Evolutionary conservation across 2,329 filamentous ascomycete genomes (phyloP).

Genomic region (Plenodomus tracheiphilus): DNA sequence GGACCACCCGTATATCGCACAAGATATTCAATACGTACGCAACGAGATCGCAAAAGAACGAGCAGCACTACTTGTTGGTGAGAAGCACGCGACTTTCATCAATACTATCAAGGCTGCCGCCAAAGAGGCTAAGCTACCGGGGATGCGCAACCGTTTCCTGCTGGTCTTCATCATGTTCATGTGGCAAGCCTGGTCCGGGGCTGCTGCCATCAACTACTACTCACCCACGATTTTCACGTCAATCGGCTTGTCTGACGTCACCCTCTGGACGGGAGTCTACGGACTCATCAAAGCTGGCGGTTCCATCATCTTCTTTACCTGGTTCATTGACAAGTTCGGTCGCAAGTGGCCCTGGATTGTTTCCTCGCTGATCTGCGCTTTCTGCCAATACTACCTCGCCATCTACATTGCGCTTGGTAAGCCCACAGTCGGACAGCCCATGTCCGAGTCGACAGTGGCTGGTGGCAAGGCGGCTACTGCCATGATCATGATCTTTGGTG

Average conservation of each 20-base stretch:
- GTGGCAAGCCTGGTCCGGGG: constrained; percentile 41
- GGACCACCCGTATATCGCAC: constrained; percentile 46
- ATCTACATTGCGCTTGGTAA: constrained; percentile 43
- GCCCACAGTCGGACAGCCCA: constrained; percentile 28
- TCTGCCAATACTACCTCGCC: constrained; percentile 45
- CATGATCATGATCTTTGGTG: constrained; percentile 48
- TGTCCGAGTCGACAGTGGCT: constrained; percentile 38
- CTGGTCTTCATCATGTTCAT: constrained; percentile 48
- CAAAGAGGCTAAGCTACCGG: constrained; percentile 34
- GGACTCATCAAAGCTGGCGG: constrained; percentile 44
- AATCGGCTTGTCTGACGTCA: constrained; percentile 41
- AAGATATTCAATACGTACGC: constrained; percentile 40
- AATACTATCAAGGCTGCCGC: constrained; percentile 36
- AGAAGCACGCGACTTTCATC: constrained; percentile 30
- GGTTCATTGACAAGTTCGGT: constrained; percentile 44
- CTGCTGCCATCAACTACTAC: constrained; percentile 45
- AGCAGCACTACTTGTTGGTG: constrained; percentile 27
- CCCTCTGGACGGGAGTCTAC: constrained; percentile 45
- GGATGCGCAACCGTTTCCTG: constrained; percentile 48
- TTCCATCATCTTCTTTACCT: constrained; percentile 44
- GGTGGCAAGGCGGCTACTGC: constrained; percentile 46
- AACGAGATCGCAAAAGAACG: constrained; percentile 37
- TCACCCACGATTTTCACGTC: constrained; percentile 42
- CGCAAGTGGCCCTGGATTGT: constrained; percentile 45
- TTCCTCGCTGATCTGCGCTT: constrained; percentile 40